phyloP scores from a whole-genome alignment of 129 eudicot species.

The Cynara cardunculus region DNA sequence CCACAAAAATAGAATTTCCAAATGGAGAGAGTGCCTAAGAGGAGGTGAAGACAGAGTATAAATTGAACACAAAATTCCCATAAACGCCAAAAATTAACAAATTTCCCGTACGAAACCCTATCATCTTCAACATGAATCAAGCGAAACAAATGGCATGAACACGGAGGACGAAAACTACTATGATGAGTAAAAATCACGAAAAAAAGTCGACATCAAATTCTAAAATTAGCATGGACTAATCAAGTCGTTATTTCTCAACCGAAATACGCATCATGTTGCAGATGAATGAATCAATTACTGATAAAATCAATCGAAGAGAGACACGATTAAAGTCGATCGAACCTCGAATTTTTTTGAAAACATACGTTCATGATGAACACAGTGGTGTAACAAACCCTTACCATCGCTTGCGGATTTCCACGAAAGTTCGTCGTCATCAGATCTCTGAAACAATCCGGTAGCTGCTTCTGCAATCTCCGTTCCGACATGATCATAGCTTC shows the following conservation, averaged over 20 bases:
- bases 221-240: not conserved
- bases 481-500: not conserved
- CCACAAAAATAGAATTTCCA: not conserved
- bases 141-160: not conserved
- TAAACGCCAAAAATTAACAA: conserved; percentile 1
- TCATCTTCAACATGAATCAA: not conserved
- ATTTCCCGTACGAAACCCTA: not conserved
- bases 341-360: not conserved
- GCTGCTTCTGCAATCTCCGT: not conserved
- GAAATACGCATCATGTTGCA: not conserved
- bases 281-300: not conserved
- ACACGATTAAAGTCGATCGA: not conserved
- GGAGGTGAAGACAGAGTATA: not conserved
- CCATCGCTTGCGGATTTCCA: conserved; percentile 8
- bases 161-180: not conserved
- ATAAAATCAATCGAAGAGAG: not conserved
- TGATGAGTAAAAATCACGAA: not conserved
- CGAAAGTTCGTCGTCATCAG: conserved; percentile 3
- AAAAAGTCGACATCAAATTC: not conserved
- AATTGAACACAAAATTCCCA: not conserved
- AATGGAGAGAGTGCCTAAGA: not conserved
- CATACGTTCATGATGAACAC: not conserved
- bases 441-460: conserved; percentile 6
- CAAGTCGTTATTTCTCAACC: not conserved
- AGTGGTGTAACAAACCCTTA: conserved; percentile 1